Base-by-base conservation (phyloP, 2,329 filamentous ascomycete genomes). In the Cladorrhinum sp. region DNA sequence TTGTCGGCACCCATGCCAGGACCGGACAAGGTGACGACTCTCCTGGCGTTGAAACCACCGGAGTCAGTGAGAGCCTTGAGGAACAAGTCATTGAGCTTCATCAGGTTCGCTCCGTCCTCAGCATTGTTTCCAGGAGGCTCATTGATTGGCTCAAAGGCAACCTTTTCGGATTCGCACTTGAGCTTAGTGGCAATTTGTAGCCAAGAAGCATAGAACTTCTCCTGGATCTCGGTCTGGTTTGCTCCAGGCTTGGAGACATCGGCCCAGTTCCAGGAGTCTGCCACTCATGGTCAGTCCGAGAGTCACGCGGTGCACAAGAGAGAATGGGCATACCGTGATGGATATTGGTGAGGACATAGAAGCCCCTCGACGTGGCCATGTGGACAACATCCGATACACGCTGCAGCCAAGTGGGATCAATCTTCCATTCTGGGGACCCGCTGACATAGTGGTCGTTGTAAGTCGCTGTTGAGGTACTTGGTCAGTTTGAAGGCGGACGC, bases 91-190 rank as follows among this genome's bases (percentile, higher is more conserved):
- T 86, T 86, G 26, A 87, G 68, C 62, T 80, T 79, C 68, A 85
- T 86, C 36, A 83, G 67, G 48, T 80, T 73, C 1, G 76, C 75
- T 1, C 75, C 82, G 60, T 86, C 77, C 20, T 74, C 77, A 2
- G 77, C 76, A 0, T 78, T 83, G 0, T 78, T 77, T 48, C 80
- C 82, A 0, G 82, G 78, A 0, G 83, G 81, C 66, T 87, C 84
- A 62, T 86, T 86, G 67, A 87, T 82, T 1, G 83, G 75, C 67
- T 87, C 84, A 58, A 86, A 82, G 1, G 82, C 80, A 2, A 86
- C 77, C 16, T 74, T 71, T 26, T 77, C 79, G 1, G 80, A 79
- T 68, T 84, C 84, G 72, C 82, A 85, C 1, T 76, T 81, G 23
- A 86, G 72, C 61, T 79, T 79, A 3, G 73, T 75, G 10, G 77